A percentile compares a stretch with the other conserved stretches of the same genome.
phyloP scores from a whole-genome alignment of 176 grass and related monocot species.

The Eragrostis nindensis region DNA sequence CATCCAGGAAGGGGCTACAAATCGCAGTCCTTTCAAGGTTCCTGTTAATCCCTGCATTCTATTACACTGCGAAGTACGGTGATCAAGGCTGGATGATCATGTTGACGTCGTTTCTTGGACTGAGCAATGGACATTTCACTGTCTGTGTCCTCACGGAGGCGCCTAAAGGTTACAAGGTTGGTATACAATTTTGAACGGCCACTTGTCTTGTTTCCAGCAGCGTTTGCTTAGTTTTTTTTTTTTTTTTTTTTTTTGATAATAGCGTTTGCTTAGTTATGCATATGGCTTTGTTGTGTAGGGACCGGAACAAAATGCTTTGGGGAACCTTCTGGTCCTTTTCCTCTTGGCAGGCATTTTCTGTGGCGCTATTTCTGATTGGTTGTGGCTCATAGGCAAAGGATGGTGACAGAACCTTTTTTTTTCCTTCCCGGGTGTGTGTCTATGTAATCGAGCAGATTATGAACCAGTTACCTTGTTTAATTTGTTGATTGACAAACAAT shows the following conservation, averaged over 20 bases:
- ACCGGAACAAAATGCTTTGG: slow-evolving; percentile 79
- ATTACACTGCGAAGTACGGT: slow-evolving; percentile 68
- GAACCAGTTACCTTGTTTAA: neutral
- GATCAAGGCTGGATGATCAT: slow-evolving; percentile 77
- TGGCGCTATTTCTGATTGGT: slow-evolving; percentile 57
- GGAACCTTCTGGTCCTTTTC: slow-evolving; percentile 66
- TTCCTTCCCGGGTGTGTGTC: neutral
- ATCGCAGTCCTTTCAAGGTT: slow-evolving; percentile 44
- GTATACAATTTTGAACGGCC: neutral
- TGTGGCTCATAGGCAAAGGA: slow-evolving; percentile 80
- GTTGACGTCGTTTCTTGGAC: slow-evolving; percentile 57
- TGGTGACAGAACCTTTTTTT: slow-evolving; percentile 48
- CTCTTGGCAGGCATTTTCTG: slow-evolving; percentile 62
- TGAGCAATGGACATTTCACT: slow-evolving; percentile 65
- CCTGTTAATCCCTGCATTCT: slow-evolving; percentile 66
- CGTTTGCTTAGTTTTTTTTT: no score
- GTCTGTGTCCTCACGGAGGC: slow-evolving; percentile 67
- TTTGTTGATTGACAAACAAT: neutral
- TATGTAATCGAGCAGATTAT: neutral
- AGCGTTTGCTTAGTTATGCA: no score
- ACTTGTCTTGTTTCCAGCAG: neutral
- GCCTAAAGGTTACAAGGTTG: slow-evolving; percentile 74
- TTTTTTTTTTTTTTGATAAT: no score
- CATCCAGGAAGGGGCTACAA: slow-evolving; percentile 58
- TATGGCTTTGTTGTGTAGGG: slow-evolving; percentile 42